These are phyloP conservation scores for Calonectria pteridis DNA, from an alignment of 2,329 filamentous ascomycete genomes.

Conservation along the genomic window DNA sequence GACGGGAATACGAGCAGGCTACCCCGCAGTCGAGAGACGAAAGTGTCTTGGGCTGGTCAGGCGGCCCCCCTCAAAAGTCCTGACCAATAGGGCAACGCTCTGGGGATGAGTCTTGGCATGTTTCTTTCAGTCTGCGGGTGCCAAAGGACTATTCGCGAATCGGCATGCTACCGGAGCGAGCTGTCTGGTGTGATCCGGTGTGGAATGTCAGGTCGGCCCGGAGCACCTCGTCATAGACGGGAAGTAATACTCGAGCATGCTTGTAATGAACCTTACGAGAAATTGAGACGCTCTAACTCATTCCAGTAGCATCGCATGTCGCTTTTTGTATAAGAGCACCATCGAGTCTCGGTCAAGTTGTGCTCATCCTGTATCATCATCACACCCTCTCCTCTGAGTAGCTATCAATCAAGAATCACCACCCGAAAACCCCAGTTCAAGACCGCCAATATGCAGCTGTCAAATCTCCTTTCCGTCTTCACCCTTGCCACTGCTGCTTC, in stretches of 20 bases:
- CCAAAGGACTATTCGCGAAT: neutral
- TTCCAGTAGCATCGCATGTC: no score
- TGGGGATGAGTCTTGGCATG: neutral
- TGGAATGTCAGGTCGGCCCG: conserved; percentile 31
- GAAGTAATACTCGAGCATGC: conserved; percentile 25
- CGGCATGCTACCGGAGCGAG: neutral
- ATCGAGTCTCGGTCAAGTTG: conserved; percentile 19
- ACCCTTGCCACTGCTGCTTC: conserved; percentile 52
- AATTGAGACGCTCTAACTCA: neutral
- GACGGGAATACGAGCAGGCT: conserved; percentile 39
- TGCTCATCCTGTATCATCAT: neutral
- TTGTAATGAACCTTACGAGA: conserved; percentile 28
- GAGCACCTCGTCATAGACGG: conserved; percentile 33
- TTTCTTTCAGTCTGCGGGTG: no score
- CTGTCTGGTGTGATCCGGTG: conserved; percentile 29
- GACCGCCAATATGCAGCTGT: conserved; percentile 58
- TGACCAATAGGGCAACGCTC: neutral
- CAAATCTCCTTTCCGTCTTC: conserved; percentile 55
- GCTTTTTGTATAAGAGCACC: conserved; percentile 27
- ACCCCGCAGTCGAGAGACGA: conserved; percentile 33
- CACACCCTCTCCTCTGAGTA: neutral
- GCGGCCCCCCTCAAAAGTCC: neutral
- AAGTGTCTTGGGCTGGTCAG: neutral
- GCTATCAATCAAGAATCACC: neutral
- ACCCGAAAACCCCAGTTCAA: conserved; percentile 28